Evolutionary conservation across 2,329 filamentous ascomycete genomes (phyloP).

Genomic region (Phaeomoniella chlamydospora): DNA sequence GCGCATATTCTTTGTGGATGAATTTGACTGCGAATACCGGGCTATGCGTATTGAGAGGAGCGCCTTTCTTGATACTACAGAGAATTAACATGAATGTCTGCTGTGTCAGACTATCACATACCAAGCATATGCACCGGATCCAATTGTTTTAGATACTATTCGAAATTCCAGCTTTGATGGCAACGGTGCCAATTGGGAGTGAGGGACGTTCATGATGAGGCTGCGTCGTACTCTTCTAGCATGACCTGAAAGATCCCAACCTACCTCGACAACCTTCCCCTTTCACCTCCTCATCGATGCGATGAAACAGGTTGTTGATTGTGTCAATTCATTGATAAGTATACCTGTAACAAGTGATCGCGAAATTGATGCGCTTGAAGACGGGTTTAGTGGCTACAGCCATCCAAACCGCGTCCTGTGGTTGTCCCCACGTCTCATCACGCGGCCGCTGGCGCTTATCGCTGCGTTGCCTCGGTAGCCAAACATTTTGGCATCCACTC

Average conservation of each 20-base stretch:
- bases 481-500: neutral
- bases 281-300: neutral
- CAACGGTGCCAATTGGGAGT: slow-evolving; percentile 82
- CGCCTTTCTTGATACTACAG: slow-evolving; percentile 77
- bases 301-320: neutral
- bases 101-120: slow-evolving; percentile 22
- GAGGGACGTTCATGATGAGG: slow-evolving; percentile 10
- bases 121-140: slow-evolving; percentile 94
- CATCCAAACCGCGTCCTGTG: neutral
- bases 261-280: neutral
- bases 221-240: no score
- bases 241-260: no score
- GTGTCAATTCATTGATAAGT: no score
- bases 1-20: slow-evolving; percentile 93
- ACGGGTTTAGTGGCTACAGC: neutral
- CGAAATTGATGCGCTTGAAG: neutral
- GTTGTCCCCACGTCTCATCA: no score
- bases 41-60: slow-evolving; percentile 50
- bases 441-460: neutral
- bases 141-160: slow-evolving; percentile 91
- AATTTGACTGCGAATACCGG: slow-evolving; percentile 96
- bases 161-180: slow-evolving; percentile 70
- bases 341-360: neutral
- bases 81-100: neutral
- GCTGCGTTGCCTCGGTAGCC: neutral